A percentile compares a stretch with the other conserved stretches of the same genome.
Evolutionary conservation across 2,329 filamentous ascomycete species (phyloP).

Genomic region (Diplodia intermedia): DNA sequence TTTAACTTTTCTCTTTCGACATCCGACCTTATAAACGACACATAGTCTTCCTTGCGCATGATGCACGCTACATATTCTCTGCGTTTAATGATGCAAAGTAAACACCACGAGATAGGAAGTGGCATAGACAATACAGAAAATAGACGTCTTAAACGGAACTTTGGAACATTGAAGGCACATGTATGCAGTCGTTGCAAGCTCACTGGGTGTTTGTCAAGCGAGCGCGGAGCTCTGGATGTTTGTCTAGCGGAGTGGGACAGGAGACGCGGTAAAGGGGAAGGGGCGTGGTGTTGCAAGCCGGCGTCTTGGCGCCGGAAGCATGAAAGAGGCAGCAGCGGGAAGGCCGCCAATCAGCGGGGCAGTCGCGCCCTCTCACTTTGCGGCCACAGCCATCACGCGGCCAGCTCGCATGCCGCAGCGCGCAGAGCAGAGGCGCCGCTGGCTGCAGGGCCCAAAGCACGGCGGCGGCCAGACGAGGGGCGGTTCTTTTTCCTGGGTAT

Average conservation of each 20-base stretch:
- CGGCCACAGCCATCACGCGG: too few species aligned
- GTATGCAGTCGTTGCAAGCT: background rate
- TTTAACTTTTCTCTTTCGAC: too few species aligned
- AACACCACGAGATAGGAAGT: too few species aligned
- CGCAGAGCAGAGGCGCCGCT: too few species aligned
- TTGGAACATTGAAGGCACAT: background rate
- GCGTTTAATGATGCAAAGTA: too few species aligned
- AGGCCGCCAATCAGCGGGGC: background rate
- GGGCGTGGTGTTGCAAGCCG: background rate
- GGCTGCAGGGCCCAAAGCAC: constrained; percentile 4
- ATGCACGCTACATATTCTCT: too few species aligned
- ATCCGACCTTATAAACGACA: too few species aligned
- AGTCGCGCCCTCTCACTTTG: too few species aligned
- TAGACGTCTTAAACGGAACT: background rate
- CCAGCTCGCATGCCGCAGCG: too few species aligned
- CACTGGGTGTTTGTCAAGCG: background rate
- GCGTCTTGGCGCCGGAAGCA: background rate
- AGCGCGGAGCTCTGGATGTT: background rate
- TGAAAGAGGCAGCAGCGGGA: background rate
- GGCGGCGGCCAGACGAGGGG: background rate
- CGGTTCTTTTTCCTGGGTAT: background rate
- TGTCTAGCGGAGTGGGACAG: background rate
- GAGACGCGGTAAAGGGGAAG: background rate
- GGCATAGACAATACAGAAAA: too few species aligned
- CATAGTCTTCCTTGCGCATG: background rate